Evolutionary conservation across 768 basidiomycete genomes (phyloP), one percentile per base, ranked within the genome.

Genomic region (Podaxis mareebaensis): DNA sequence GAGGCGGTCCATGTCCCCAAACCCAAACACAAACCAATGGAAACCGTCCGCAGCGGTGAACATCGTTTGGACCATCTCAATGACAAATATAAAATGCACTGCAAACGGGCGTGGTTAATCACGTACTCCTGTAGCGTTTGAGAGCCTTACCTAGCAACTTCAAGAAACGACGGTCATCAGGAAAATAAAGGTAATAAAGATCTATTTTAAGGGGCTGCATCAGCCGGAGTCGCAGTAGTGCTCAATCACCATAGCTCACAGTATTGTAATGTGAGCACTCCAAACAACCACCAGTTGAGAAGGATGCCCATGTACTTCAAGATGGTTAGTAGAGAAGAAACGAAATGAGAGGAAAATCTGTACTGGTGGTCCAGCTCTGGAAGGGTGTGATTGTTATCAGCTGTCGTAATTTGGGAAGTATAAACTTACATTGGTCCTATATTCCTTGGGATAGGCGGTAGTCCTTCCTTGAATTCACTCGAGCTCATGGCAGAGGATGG

Each of bases 11-110:
- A 40, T 48, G 24, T 63, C 46, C 17, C 61, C 61, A n/a, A 51
- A 63, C 1, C 61, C 61, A n/a, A 17, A 56, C 7, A 63, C 61
- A 40, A 63, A 63, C 61, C 61, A 63, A 26, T 63, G 61, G 22
- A 56, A 63, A 7, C 61, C 61, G 30, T 63, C 61, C 10, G 61
- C 61, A 5, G 40, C 61, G 1, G 54, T 63, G 7, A 63, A 38
- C 1, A 56, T 15, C 4, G 61, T 63, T 48, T 56, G 55, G 10
- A 52, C 61, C 22, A 40, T 56, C 44, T 63, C 61, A 36, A 63
- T 3, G 15, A 63, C 4, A n/a, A 56, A 63, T 17, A 55, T 54
- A 10, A 62, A 48, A 10, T 55, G 53, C 10, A 55, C 61, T 62
- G 28, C 33, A 17, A 11, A 39, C 2, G n/a, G 20, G 3, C 8